Conservation (phyloP, 345 rosid genomes). For the Populus ilicifolia region DNA sequence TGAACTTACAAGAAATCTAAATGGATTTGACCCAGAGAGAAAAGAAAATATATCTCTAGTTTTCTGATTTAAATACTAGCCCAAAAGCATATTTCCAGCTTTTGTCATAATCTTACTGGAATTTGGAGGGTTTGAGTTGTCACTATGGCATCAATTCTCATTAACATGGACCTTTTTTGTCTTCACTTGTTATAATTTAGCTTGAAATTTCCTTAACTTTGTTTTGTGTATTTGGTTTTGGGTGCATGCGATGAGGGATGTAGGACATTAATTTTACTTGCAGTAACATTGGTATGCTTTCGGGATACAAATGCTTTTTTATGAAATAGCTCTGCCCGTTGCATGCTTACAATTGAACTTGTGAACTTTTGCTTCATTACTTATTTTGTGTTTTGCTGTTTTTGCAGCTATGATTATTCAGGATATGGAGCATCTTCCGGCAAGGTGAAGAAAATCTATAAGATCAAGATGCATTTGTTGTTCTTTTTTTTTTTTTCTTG, state of each 20-base stretch:
- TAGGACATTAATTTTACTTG: neutral
- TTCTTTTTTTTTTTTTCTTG: neutral
- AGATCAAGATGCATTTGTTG: neutral
- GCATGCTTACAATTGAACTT: neutral
- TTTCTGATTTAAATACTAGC: neutral
- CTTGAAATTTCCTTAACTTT: neutral
- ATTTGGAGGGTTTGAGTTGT: neutral
- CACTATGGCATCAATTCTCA: neutral
- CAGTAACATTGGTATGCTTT: neutral
- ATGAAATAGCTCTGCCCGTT: neutral
- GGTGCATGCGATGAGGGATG: neutral
- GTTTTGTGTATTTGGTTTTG: neutral
- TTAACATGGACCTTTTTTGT: neutral
- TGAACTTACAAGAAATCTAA: neutral
- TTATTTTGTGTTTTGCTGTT: neutral
- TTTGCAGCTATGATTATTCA: conserved; percentile 93
- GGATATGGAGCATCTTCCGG: conserved; percentile 98
- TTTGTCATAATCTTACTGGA: neutral
- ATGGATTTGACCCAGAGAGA: neutral
- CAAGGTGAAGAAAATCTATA: conserved; percentile 50
- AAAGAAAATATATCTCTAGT: neutral
- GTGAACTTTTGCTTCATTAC: neutral
- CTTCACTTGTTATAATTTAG: neutral
- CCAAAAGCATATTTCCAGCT: neutral
- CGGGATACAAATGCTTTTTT: neutral